Base-by-base conservation (phyloP, 225 moss, liverwort and hornwort species). In the Rhytidiadelphus loreus region DNA sequence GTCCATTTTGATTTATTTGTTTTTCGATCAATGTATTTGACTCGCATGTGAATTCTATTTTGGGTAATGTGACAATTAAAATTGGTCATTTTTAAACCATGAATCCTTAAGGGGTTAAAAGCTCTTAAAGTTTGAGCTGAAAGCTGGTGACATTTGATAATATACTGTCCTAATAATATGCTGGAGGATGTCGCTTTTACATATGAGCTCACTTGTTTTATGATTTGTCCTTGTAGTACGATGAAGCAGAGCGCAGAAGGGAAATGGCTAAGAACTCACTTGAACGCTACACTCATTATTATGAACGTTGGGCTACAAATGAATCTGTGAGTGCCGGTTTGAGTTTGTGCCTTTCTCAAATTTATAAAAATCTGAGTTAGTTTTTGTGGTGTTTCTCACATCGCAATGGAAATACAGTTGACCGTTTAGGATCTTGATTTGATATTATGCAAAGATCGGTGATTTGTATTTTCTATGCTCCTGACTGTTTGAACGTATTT, bases 271-370 rank as follows among this genome's bases (percentile, higher is more conserved):
- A 98, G 71, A 98, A 98, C 85, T 98, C 98, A 35, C 92, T 98
- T 85, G 98, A 98, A 88, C 96, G 98, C n/a, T 98, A 98, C 89
- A 98, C 98, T 37, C 98, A 98, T 92, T 98, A 98, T 84, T 98
- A 98, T 92, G 98, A 98, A 91, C 96, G 98, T 71, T 98, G 98
- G 98, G 98, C 98, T 83, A 98, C 98, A 43, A 98, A 98, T 79
- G 98, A 98, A 93, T 96, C 97, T 92, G 95, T 95, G 87, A 91
- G 92, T 92, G 35, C 65, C 56, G 32, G 44, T 53, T 72, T 46
- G 44, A 81, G 77, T 89, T 89, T 19, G 80, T 81, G 24, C 62
- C 17, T 43, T 41, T 43, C 52, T 83, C 56, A 66, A 83, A 58
- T 64, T 48, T 35, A 16, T 28, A 22, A 65, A 21, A 46, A 23